A percentile compares a stretch with the other conserved stretches of the same genome.
Evolutionary conservation across 2,329 filamentous ascomycete genomes (phyloP).

Genomic region (Magnaporthiopsis poae): DNA sequence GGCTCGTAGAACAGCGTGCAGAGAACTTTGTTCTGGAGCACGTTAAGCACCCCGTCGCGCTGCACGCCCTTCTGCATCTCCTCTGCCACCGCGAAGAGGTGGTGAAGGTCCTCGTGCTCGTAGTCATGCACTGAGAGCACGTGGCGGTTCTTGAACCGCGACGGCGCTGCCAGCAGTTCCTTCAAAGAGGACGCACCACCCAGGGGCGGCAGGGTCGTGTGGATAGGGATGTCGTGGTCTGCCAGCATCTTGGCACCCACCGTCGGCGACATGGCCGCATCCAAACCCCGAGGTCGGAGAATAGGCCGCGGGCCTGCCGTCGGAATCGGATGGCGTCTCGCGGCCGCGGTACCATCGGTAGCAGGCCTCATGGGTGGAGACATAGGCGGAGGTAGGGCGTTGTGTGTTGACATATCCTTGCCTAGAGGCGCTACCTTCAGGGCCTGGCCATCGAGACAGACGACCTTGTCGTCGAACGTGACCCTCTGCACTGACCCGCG

Average conservation of each 20-base stretch:
- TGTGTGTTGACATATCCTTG: conserved; percentile 66
- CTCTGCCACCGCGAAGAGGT: conserved; percentile 91
- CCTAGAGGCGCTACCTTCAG: conserved; percentile 48
- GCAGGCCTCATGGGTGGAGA: conserved; percentile 41
- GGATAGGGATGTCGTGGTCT: background rate
- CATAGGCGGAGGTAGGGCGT: conserved; percentile 32
- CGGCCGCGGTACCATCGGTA: conserved; percentile 26
- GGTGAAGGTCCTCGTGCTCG: conserved; percentile 73
- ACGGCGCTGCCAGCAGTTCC: conserved; percentile 62
- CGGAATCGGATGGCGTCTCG: conserved; percentile 23
- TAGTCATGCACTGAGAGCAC: conserved; percentile 90
- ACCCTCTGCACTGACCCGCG: conserved; percentile 64
- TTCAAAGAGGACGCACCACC: conserved; percentile 34
- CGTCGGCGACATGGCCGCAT: conserved; percentile 31
- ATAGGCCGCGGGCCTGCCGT: conserved; percentile 23
- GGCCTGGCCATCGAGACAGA: conserved; percentile 63
- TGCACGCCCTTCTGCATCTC: conserved; percentile 96
- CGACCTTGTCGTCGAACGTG: conserved; percentile 63
- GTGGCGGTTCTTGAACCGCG: conserved; percentile 80
- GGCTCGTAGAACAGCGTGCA: conserved; percentile 97
- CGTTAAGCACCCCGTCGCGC: conserved; percentile 76
- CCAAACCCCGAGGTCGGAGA: conserved; percentile 24
- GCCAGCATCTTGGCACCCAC: conserved; percentile 14
- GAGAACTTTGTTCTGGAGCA: conserved; percentile 76
- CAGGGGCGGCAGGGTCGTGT: background rate